A percentile compares a stretch with the other conserved stretches of the same genome.
phyloP scores from a whole-genome alignment of 2,329 filamentous ascomycete genomes.

The Hymenoscyphus repandus region DNA sequence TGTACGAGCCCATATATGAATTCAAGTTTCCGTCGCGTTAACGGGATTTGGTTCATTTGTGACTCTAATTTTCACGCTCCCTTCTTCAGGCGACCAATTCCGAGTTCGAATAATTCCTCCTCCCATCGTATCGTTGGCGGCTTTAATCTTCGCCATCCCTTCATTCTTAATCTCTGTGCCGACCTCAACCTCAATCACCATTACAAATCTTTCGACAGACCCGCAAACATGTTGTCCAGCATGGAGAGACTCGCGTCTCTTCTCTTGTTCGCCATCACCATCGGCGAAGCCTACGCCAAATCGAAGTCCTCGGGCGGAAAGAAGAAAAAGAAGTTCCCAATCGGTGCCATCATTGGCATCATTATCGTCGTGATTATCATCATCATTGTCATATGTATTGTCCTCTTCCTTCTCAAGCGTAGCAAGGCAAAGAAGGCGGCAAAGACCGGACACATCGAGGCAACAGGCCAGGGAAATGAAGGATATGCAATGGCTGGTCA shows the following conservation, averaged over 20 bases:
- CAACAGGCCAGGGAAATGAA: neutral
- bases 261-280: neutral
- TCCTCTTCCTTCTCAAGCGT: slow-evolving; percentile 2
- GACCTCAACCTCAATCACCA: too few relatives aligned
- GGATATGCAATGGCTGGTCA: neutral
- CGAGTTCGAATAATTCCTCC: too few relatives aligned
- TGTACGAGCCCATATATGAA: too few relatives aligned
- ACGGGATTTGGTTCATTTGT: too few relatives aligned
- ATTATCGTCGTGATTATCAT: slow-evolving; percentile 60
- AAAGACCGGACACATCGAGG: neutral
- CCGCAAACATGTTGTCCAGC: neutral
- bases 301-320: neutral
- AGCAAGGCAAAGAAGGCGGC: slow-evolving; percentile 1
- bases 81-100: too few relatives aligned
- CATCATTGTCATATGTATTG: neutral
- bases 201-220: too few relatives aligned
- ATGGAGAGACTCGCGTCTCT: slow-evolving; percentile 1
- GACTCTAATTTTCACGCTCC: too few relatives aligned
- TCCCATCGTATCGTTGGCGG: too few relatives aligned
- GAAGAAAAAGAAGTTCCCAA: neutral
- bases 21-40: too few relatives aligned
- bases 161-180: too few relatives aligned
- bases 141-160: too few relatives aligned
- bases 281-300: neutral
- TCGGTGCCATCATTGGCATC: neutral